Percentiles rank a stretch among this genome's conserved stretches.
Evolutionary conservation across 2,329 filamentous ascomycete species (phyloP).

Genomic region (Cordyceps farinosa): DNA sequence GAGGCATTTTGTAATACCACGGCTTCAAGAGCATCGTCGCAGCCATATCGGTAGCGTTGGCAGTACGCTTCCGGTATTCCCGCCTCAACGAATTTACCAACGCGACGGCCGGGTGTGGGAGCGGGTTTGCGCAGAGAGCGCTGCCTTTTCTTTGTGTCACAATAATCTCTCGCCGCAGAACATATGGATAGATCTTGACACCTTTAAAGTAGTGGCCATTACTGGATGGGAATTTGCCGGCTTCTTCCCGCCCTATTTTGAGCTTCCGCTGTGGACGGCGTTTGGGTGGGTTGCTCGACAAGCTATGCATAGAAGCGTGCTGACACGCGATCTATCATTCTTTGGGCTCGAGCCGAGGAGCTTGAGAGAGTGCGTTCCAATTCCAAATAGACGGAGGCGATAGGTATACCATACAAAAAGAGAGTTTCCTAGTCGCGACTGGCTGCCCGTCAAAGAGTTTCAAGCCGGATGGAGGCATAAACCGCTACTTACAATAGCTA

Average conservation of each 20-base stretch:
- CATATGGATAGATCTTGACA: not conserved
- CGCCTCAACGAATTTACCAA: not conserved
- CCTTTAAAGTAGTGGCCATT: not conserved
- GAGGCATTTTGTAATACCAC: not conserved
- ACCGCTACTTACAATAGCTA: too few relatives aligned
- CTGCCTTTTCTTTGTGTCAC: not conserved
- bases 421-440: too few relatives aligned
- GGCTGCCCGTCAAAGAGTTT: too few relatives aligned
- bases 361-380: not conserved
- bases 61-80: not conserved
- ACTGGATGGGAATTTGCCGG: not conserved
- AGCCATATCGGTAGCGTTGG: not conserved
- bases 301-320: not conserved
- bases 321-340: not conserved
- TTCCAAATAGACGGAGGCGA: not conserved
- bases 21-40: not conserved
- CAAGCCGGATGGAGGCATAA: too few relatives aligned
- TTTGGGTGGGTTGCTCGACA: not conserved
- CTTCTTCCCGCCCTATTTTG: not conserved
- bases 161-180: not conserved
- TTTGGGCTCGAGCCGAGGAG: not conserved
- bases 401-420: too few relatives aligned
- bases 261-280: slow-evolving; percentile 4
- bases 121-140: not conserved
- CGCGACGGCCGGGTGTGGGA: not conserved